Evolutionary conservation across 768 basidiomycete species (phyloP), one percentile per base, ranked within the genome.

Genomic region (Auriculariales sp.): DNA sequence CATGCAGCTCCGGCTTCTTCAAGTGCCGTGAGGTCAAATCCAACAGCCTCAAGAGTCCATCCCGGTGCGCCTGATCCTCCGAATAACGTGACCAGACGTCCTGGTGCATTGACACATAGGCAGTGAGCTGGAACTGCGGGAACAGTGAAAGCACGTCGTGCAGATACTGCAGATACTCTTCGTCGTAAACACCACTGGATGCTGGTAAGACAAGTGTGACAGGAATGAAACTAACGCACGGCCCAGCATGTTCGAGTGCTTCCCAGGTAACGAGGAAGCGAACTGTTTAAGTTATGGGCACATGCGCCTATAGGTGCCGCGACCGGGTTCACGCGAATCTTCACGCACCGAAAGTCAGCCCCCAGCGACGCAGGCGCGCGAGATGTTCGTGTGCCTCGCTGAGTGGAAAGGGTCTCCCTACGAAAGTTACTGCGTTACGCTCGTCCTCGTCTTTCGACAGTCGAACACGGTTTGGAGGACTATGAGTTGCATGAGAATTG

Each of bases 181-280:
- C 66, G 62, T 98, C 94, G 57, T 94, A 93, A 17, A 79, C 62
- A 0, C 91, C 91, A 5, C 89, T 93, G 57, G 3, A 10, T n/a
- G n/a, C n/a, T n/a, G n/a, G n/a, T n/a, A n/a, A n/a, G n/a, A n/a
- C n/a, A 35, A 29, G 44, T 42, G 31, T 42, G 24, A 33, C 17
- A 44, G 27, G 19, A n/a, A 24, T 35, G 6, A 19, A 14, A 7
- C 12, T 31, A 6, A 80, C 89, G 55, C 66, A 93, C 92, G 79
- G 86, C 56, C 90, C 94, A 52, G 74, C 78, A 60, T 98, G 95
- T 60, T 97, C 94, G 14, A 98, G 72, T 0, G 94, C 90, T 62
- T 99, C 94, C 94, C 94, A 99, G 1, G 94, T 93, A 3, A 98
- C 78, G 25, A 93, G 78, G 57, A 99, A 90, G 33, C 93, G 75